Evolutionary conservation across 805 yeast species (phyloP).

Genomic region (Starmerella davenportii): DNA sequence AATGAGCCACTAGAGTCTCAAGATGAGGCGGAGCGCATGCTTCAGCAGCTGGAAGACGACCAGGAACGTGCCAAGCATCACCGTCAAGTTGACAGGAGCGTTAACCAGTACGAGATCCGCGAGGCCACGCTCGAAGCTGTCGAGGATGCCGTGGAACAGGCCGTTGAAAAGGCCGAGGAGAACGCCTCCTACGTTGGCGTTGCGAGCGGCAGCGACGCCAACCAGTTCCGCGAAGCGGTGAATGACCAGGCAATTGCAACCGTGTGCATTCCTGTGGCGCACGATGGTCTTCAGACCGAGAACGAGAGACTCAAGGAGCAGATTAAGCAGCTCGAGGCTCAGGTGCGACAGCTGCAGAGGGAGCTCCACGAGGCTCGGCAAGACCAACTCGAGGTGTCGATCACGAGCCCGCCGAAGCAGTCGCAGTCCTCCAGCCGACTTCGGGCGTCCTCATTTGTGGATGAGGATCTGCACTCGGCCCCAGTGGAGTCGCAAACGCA

Average conservation of each 20-base stretch:
- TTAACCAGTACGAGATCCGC: too few relatives aligned
- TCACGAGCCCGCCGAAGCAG: constrained; percentile 12
- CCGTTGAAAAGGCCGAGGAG: constrained; percentile 2
- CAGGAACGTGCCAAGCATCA: too few relatives aligned
- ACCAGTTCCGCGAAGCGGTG: too few relatives aligned
- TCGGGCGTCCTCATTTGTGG: constrained; percentile 19
- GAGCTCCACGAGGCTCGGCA: constrained; percentile 12
- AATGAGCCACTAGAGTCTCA: too few relatives aligned
- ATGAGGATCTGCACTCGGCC: constrained; percentile 27
- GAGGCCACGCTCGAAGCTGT: too few relatives aligned
- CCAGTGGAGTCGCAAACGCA: constrained; percentile 33
- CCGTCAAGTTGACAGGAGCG: too few relatives aligned
- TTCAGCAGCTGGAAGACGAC: too few relatives aligned
- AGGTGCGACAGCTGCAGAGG: constrained; percentile 20
- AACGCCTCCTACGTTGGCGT: too few relatives aligned
- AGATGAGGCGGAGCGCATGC: too few relatives aligned
- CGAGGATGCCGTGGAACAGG: not conserved
- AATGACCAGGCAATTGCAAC: too few relatives aligned
- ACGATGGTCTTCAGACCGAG: constrained; percentile 23
- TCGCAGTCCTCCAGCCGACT: constrained; percentile 1
- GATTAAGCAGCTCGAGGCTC: constrained; percentile 23
- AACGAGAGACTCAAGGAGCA: constrained; percentile 23
- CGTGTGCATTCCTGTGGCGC: too few relatives aligned
- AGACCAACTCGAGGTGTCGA: constrained; percentile 15
- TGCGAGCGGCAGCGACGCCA: too few relatives aligned